Evolutionary conservation across 345 rosid species (phyloP).

Genomic region (Sisymbrium altissimum): DNA sequence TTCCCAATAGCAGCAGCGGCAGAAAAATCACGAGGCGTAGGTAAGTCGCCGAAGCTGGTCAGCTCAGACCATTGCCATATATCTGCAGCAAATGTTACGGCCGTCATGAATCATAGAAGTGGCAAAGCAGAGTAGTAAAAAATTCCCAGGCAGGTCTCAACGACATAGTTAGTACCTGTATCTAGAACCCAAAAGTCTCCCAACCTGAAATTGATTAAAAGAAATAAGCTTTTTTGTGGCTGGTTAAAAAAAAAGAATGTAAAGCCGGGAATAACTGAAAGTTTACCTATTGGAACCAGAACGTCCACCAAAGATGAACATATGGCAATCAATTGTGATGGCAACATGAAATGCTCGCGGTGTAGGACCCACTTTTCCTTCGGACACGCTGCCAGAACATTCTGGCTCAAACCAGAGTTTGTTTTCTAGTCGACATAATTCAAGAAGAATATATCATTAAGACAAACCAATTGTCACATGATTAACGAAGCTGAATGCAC

Average conservation of each 20-base stretch:
- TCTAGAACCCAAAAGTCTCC: constrained; percentile 98
- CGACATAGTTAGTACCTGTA: constrained; percentile 52
- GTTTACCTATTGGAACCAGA: constrained; percentile 66
- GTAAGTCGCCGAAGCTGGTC: constrained; percentile 89
- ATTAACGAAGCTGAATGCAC: background rate
- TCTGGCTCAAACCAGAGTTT: constrained; percentile 90
- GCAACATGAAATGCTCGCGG: constrained; percentile 96
- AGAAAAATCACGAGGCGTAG: constrained; percentile 86
- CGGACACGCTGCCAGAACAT: constrained; percentile 79
- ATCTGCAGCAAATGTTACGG: constrained; percentile 46
- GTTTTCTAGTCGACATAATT: constrained; percentile 51
- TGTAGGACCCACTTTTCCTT: constrained; percentile 81
- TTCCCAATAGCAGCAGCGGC: constrained; percentile 87
- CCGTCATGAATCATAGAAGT: background rate
- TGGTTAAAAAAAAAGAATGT: background rate
- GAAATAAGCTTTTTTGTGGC: background rate
- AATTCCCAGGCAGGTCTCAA: background rate
- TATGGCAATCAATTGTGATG: constrained; percentile 83
- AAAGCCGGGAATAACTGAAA: background rate
- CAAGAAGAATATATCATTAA: constrained; percentile 7
- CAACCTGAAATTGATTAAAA: constrained; percentile 54
- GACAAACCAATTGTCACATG: background rate
- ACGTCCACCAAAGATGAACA: constrained; percentile 98
- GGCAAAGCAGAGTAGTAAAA: background rate
- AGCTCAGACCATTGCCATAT: constrained; percentile 99